Evolutionary conservation across 192 early-diverging fungal genomes (phyloP), one percentile per base, ranked within the genome.

Genomic region (Umbelopsis vinacea): DNA sequence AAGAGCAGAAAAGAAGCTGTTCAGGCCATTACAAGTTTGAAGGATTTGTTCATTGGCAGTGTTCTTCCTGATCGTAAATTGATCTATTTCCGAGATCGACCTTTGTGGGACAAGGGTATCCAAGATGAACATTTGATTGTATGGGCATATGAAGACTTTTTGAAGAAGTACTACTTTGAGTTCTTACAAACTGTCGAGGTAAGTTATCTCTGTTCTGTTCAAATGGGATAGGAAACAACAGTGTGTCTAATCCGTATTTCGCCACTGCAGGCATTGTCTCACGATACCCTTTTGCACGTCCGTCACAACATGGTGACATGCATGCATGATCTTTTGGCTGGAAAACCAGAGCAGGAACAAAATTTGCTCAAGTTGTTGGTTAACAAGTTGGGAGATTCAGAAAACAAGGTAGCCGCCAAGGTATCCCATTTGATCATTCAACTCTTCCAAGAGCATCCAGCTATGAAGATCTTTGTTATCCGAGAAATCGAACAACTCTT

Each of bases 281-380:
- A 94, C 75, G 97, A 99, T 81, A 87, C 93, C 15, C 82, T 99
- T 29, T 79, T 88, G 23, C 90, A 94, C 71, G 90, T 98, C 33
- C 91, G 93, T 63, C 89, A 90, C 77, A 93, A 89, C 76, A 92
- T 90, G 83, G 79, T 98, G 6, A 82, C 77, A 11, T 89, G 88
- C 80, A 89, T 97, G 69, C 83, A 85, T 69, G 91, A 92, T 70
- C 84, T 99, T 37, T 82, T 98, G 67, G 79, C 81, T 46, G 77
- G 89, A 11, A 97, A 97, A 79, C 95, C 97, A 23, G 97, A 99
- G 81, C 95, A 97, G 79, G 97, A 99, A 80, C 92, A 95, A 55
- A 97, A 97, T 74, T 84, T 99, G 57, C 85, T 99, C 63, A 87
- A 91, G 46, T 76, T 99, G 43, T 88, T 99, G 29, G 89, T 96